These are phyloP conservation scores for Penicillium sumatraense DNA, from an alignment of 2,329 filamentous ascomycete genomes.

Conservation along the genomic window DNA sequence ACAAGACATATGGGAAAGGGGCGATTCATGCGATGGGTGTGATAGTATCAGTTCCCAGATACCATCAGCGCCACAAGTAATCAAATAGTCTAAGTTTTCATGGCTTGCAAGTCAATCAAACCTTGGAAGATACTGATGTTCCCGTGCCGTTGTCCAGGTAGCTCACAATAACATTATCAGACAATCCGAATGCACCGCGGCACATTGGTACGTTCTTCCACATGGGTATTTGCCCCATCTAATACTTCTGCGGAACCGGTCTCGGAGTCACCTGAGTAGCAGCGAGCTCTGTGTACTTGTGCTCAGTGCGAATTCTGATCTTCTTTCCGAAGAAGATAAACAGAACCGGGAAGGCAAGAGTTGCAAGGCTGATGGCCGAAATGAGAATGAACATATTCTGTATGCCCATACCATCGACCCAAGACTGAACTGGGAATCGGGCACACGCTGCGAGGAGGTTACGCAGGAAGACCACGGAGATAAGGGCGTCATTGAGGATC, in stretches of 20 bases:
- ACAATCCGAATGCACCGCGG: background rate
- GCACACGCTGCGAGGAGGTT: slow-evolving; percentile 9
- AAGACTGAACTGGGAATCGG: slow-evolving; percentile 4
- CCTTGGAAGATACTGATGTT: background rate
- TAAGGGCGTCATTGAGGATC: slow-evolving; percentile 14
- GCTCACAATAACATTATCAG: background rate
- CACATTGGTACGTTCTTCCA: background rate
- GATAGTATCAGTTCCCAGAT: background rate
- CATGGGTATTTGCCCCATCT: background rate
- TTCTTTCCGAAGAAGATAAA: slow-evolving; percentile 11
- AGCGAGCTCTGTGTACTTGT: slow-evolving; percentile 9
- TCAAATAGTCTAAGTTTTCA: background rate
- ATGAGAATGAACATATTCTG: slow-evolving; percentile 15
- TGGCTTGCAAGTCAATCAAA: background rate
- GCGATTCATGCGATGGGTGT: too few relatives aligned
- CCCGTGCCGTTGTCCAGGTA: too few relatives aligned
- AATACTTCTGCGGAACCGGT: background rate
- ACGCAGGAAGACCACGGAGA: slow-evolving; percentile 16
- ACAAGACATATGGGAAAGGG: background rate
- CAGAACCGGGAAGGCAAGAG: slow-evolving; percentile 5
- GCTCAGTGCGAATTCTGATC: background rate
- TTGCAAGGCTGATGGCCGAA: slow-evolving; percentile 5
- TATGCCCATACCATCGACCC: slow-evolving; percentile 12
- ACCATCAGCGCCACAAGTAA: background rate
- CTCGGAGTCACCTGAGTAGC: background rate